phyloP scores from a whole-genome alignment of 306 rosid genomes.

The Boehmeria nivea region DNA sequence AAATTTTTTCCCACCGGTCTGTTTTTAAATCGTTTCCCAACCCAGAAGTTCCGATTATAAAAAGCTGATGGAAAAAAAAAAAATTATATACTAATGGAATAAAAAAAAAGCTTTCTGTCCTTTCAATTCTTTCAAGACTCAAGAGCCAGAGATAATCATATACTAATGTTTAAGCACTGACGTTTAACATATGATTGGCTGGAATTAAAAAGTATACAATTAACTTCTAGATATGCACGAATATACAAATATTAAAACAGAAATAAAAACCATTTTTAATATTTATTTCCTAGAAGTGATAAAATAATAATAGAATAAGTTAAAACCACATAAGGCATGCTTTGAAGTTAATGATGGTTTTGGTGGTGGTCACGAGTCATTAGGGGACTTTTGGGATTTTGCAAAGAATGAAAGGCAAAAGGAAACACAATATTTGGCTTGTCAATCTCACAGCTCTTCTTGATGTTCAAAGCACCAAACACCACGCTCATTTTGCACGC shows the following conservation, averaged over 20 bases:
- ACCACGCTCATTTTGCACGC: constrained; percentile 57
- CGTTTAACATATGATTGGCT: constrained; percentile 32
- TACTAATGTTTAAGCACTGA: constrained; percentile 4
- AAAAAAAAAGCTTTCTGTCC: constrained; percentile 1
- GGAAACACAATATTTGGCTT: constrained; percentile 46
- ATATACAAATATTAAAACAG: background rate
- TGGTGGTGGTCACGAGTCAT: background rate
- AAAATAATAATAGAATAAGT: too few species aligned
- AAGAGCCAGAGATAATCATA: constrained; percentile 14
- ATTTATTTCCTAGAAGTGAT: constrained; percentile 31
- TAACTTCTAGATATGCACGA: background rate
- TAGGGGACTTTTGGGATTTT: constrained; percentile 5
- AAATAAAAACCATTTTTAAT: background rate
- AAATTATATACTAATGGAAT: too few species aligned
- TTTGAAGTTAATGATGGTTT: constrained; percentile 51
- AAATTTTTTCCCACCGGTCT: too few species aligned
- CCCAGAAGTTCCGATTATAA: background rate
- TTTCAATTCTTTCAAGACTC: constrained; percentile 1
- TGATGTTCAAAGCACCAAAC: too few species aligned
- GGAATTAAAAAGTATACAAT: constrained; percentile 4
- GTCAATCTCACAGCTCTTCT: constrained; percentile 31
- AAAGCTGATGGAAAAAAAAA: background rate
- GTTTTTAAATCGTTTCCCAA: too few species aligned
- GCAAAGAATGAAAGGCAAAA: constrained; percentile 26
- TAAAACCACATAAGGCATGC: constrained; percentile 44